Base-by-base conservation (phyloP, 164 flowering plant species). In the Saururus chinensis region DNA sequence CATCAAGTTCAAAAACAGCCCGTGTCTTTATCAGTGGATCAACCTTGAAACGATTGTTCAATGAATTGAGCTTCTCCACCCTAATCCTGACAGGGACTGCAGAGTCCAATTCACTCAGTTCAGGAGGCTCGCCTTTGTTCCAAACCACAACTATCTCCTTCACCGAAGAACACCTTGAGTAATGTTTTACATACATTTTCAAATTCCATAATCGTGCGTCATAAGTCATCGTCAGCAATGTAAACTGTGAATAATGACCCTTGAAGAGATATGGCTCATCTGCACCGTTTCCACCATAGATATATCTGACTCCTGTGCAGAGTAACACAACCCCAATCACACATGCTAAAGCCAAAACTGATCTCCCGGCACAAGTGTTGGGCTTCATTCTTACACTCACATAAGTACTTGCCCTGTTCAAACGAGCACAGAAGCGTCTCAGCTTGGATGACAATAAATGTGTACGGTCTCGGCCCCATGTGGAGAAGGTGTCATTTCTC, bases 201-300 rank as follows among this genome's bases (percentile, higher is more conserved):
- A 92, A 70, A 58, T 92, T 92, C 98, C 97, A 92, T 24, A 89
- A 70, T 25, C 98, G 86, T 26, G 96, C 92, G 19, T 88, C 95
- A 51, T 86, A 92, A 11, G 97, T 92, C 98, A 92, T 89, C 16
- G 97, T 82, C 30, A 89, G 40, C 62, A 92, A 60, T 11, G 98
- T 89, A 75, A 92, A 92, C 81, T 92, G 92, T 40, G 98, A 92
- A 71, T 77, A 77, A 51, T 78, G 81, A 26, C 88, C 95, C 53
- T 80, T 80, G 66, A 57, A 72, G 1, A 81, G 80, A 69, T 92
- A 92, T 49, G 96, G 77, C 67, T 83, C 84, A 48, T 86, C 76
- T 5, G 98, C 91, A 53, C 96, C 96, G 57, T 65, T 86, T 56
- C 97, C 96, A 7, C 98, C 98, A 60, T 72, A 88, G 8, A 88